Base-by-base conservation (phyloP, 2,329 filamentous ascomycete species). In the Dothidotthia symphoricarpi region DNA sequence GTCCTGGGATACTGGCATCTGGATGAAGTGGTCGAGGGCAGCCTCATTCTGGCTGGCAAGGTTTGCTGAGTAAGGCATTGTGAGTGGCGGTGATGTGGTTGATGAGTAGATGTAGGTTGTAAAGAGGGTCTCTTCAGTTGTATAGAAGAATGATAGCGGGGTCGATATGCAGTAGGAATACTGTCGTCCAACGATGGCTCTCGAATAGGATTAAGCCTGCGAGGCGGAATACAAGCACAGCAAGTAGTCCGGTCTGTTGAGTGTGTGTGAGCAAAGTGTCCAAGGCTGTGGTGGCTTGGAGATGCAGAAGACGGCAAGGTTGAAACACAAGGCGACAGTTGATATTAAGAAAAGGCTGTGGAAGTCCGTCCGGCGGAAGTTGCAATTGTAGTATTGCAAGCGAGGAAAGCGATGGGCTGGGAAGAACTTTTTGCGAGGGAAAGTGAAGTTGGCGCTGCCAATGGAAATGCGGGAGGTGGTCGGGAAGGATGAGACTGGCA, bases 11-110 rank as follows among this genome's bases (percentile, higher is more conserved):
- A 93, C 87, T 8, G 83, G 83, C 54, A 80, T 78, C 69, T 85
- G 87, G 71, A 93, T 80, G 66, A 93, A 91, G 59, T 86, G 79
- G 59, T 90, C 85, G 49, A 93, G 76, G 33, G 87, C 87, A 36
- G 77, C 77, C 66, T 83, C 80, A 74, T 89, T 89, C 68, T 77
- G 69, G 44, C 64, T 57, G 16, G 52, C 51, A 61, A 69, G 55
- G 57, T 66, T 57, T 63, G 57, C 55, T 55, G 67, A 67, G 66
- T 70, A 72, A 54, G 69, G 61, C 73, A 75, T 75, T 56, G 40
- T 54, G 36, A 35, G 28, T 45, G 49, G 33, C 48, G 47, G 34
- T 47, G 49, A 24, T 44, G 34, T 34, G 25, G 43, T 36, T 34
- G 49, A 28, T 33, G 36, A 43, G 41, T 36, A 41, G 36, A 17